Base-by-base conservation (phyloP, 1,284 basidiomycete species). In the Inonotus hispidus region DNA sequence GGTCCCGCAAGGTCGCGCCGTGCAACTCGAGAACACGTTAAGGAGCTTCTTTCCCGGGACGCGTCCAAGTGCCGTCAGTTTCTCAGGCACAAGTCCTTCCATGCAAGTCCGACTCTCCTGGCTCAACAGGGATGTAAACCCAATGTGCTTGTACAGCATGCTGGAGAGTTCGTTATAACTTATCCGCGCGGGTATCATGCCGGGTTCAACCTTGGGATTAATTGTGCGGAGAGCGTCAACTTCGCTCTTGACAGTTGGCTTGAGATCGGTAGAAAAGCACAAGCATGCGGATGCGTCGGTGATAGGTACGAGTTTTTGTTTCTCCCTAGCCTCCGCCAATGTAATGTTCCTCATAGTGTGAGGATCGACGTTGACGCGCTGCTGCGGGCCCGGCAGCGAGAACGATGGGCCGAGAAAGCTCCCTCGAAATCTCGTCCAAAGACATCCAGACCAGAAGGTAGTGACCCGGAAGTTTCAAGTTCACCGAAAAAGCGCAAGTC, bases 191-290 rank as follows among this genome's bases (percentile, higher is more conserved):
- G 95, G 8, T 98, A 98, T 72, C 95, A 98, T 71, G 92, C 94
- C 0, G 96, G 96, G 16, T 98, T 97, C 80, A 99, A 99, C 71
- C 78, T 98, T 41, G 97, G 96, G 14, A 88, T 97, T 72, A 99
- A 99, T 71, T 98, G 96, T 69, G 96, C 96, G 1, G 97, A 99
- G 75, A 94, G 91, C 66, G 93, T 98, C 69, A 99, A 99, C 73
- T 99, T 99, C 73, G 97, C 97, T 0, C 80, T 98, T 27, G 92
- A 98, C 21, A 92, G 88, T 62, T 99, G 96, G 96, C 75, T 98
- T 8, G 93, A 96, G 56, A 76, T 96, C 23, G 96, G 95, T 3
- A 79, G 88, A 63, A 84, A 82, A 64, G 94, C 92, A 0, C 88
- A 90, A 68, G 85, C 82, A 1, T 98, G 95, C 70, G 76, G 85